Base-by-base conservation (phyloP, 805 yeast genomes). In the Komagataella phaffii region DNA sequence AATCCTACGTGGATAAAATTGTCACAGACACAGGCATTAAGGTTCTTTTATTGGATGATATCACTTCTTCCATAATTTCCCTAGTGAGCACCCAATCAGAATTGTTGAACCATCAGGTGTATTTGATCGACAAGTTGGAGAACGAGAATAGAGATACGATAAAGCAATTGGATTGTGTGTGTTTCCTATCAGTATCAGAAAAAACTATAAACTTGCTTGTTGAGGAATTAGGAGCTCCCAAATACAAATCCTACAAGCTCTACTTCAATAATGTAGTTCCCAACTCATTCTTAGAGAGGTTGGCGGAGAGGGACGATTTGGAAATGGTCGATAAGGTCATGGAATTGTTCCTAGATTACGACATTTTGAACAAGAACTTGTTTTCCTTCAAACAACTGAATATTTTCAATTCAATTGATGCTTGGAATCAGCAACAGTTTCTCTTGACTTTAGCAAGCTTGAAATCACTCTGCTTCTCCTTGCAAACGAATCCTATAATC, bases 221-320 rank as follows among this genome's bases (percentile, higher is more conserved):
- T 7, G 73, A 76, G 23, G 99, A 93, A 64, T 68, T 93, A 51
- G 68, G 76, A 44, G 72, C 73, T 53, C 99, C 99, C 0, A 88
- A 81, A 58, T 93, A 89, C 67, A 78, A 82, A 43, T 74, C 73
- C 43, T 93, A 93, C 66, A 83, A 83, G 59, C 64, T 93, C 17
- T 88, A 74, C 59, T 88, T 91, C 72, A 85, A 80, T 62, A 89
- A 89, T 63, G 71, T 80, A 14, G 75, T 90, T 30, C 73, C 80
- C 50, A 93, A 91, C 66, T 72, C 81, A 23, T 85, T 87, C 56
- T 65, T 93, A 57, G 99, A 93, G 63, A 74, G 86, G 50, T 63
- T 93, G 48, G 98, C 99, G 0, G 96, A 88, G 64, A 77, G 87
- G 2, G 99, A 93, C 64, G 93, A 87, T 61, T 73, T 81, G 59